phyloP scores from a whole-genome alignment of 495 filamentous ascomycete genomes.

The Neurospora sp. region DNA sequence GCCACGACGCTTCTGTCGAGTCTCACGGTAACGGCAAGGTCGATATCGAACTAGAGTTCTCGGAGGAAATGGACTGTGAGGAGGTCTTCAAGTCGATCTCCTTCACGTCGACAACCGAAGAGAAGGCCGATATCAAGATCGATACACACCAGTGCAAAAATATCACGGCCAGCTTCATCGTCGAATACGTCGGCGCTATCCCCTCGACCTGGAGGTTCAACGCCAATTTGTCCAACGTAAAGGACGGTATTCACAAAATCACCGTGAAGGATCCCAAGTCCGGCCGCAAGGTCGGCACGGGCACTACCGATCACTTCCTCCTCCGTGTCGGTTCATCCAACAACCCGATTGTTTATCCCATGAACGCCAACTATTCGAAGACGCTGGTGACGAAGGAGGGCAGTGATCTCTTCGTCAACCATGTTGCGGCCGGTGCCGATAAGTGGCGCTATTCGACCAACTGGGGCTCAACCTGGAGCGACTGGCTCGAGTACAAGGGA shows the following conservation, averaged over 20 bases:
- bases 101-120: conserved; percentile 46
- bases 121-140: conserved; percentile 26
- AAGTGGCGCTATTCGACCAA: conserved; percentile 53
- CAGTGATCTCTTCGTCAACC: conserved; percentile 38
- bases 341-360: conserved; percentile 50
- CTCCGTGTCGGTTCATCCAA: conserved; percentile 36
- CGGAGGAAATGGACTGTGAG: conserved; percentile 53
- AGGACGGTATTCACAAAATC: conserved; percentile 52
- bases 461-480: conserved; percentile 50
- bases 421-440: conserved; percentile 53
- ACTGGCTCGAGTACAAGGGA: conserved; percentile 51
- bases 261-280: conserved; percentile 49
- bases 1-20: conserved; percentile 49
- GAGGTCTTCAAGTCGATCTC: conserved; percentile 37
- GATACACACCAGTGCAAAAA: conserved; percentile 14
- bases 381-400: conserved; percentile 32
- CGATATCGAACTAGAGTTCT: conserved; percentile 54
- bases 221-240: conserved; percentile 33
- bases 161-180: conserved; percentile 42
- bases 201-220: conserved; percentile 45
- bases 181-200: conserved; percentile 36
- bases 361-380: conserved; percentile 47
- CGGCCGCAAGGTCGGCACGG: conserved; percentile 24
- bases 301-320: conserved; percentile 40
- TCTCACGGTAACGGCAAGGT: conserved; percentile 22